These are phyloP conservation scores for Paramyrothecium roridum DNA, from an alignment of 2,329 filamentous ascomycete genomes.

Conservation along the genomic window DNA sequence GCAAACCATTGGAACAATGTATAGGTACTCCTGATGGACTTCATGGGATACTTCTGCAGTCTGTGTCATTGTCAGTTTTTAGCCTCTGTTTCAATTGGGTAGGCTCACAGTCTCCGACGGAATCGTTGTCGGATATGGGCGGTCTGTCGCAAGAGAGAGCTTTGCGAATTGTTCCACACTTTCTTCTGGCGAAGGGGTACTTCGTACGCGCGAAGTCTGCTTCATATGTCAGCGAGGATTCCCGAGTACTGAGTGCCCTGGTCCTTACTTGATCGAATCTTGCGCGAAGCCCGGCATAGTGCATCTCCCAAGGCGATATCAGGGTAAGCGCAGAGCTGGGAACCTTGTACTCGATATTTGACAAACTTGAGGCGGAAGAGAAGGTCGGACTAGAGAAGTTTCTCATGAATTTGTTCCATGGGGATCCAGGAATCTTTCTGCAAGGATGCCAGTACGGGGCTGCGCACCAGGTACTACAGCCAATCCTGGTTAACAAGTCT, in stretches of 20 bases:
- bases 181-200: no score
- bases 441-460: conserved; percentile 15
- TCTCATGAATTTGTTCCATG: conserved; percentile 19
- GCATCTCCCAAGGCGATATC: background rate
- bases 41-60: background rate
- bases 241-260: conserved; percentile 1
- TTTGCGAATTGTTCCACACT: no score
- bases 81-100: background rate
- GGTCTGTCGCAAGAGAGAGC: conserved; percentile 3
- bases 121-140: conserved; percentile 1
- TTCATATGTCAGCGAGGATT: no score
- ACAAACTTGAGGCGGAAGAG: background rate
- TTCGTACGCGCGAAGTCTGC: no score
- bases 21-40: conserved; percentile 4
- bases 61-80: background rate
- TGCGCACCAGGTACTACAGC: conserved; percentile 6
- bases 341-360: conserved; percentile 5
- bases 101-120: background rate
- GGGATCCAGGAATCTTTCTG: conserved; percentile 13
- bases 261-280: conserved; percentile 6
- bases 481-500: conserved; percentile 11
- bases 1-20: conserved; percentile 9
- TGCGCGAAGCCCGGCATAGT: conserved; percentile 4
- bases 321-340: conserved; percentile 7
- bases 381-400: conserved; percentile 10